These are phyloP conservation scores for Candolleomyces aberdarensis DNA, from an alignment of 768 basidiomycete species.

Conservation along the genomic window DNA sequence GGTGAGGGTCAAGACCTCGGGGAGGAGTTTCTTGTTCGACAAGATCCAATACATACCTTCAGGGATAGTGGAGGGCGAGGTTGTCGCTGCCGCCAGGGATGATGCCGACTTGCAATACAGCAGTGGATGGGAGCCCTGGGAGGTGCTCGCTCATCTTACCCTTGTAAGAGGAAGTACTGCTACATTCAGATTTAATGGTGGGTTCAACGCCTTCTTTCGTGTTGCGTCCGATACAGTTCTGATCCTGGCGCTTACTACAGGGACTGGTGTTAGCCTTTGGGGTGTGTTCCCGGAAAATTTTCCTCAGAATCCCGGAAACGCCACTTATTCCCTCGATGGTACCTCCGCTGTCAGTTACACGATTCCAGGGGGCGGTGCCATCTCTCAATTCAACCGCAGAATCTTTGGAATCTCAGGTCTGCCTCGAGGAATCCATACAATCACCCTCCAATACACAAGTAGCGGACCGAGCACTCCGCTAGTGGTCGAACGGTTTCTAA, in stretches of 20 bases:
- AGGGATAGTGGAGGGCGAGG: background rate
- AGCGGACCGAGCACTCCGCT: background rate
- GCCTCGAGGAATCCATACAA: background rate
- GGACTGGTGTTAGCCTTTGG: background rate
- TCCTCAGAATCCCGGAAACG: background rate
- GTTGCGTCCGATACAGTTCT: background rate
- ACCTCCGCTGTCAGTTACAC: background rate
- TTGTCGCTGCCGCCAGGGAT: background rate
- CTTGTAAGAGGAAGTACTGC: background rate
- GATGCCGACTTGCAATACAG: slow-evolving; percentile 5
- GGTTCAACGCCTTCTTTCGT: background rate
- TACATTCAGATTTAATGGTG: slow-evolving; percentile 4
- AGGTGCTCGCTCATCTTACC: background rate
- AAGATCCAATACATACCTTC: slow-evolving; percentile 3
- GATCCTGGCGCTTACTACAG: background rate
- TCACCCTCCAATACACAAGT: background rate
- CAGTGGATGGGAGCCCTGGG: background rate
- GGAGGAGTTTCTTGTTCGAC: slow-evolving; percentile 2
- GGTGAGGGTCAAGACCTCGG: slow-evolving; percentile 1
- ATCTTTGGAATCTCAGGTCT: background rate
- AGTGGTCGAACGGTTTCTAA: background rate
- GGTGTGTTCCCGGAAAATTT: background rate
- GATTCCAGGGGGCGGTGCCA: background rate
- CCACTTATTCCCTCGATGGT: background rate
- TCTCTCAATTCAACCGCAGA: background rate